A percentile compares a stretch with the other conserved stretches of the same genome.
Evolutionary conservation across 2,329 filamentous ascomycete species (phyloP).

Genomic region (Cercospora canescens): DNA sequence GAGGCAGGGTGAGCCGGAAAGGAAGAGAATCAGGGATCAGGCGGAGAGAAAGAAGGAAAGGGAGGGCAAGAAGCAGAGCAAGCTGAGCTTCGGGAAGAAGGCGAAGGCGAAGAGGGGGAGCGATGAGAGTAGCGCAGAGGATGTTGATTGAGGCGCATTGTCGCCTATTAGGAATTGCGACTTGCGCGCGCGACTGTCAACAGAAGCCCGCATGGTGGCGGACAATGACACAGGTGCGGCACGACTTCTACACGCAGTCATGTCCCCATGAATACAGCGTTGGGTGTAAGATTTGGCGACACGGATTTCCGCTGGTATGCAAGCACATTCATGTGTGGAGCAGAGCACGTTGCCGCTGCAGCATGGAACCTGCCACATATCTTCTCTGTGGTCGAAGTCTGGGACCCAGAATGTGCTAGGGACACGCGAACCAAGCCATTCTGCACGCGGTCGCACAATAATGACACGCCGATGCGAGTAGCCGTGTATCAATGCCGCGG

Average conservation of each 20-base stretch:
- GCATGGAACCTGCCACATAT: neutral
- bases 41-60: slow-evolving; percentile 72
- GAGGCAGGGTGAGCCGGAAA: slow-evolving; percentile 67
- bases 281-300: neutral
- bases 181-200: neutral
- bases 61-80: slow-evolving; percentile 48
- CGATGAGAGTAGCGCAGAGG: neutral
- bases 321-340: too few relatives aligned
- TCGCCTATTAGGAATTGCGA: neutral
- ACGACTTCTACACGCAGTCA: neutral
- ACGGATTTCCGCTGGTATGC: neutral
- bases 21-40: slow-evolving; percentile 74
- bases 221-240: too few relatives aligned
- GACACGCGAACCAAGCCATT: neutral
- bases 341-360: neutral
- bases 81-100: slow-evolving; percentile 35
- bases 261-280: neutral
- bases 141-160: neutral
- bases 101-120: slow-evolving; percentile 32
- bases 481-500: neutral
- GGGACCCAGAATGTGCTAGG: neutral
- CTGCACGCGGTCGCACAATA: neutral
- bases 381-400: neutral
- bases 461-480: neutral
- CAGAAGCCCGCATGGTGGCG: too few relatives aligned